Conservation (phyloP, 176 grass and related monocot genomes). For the Panicum miliaceum region DNA sequence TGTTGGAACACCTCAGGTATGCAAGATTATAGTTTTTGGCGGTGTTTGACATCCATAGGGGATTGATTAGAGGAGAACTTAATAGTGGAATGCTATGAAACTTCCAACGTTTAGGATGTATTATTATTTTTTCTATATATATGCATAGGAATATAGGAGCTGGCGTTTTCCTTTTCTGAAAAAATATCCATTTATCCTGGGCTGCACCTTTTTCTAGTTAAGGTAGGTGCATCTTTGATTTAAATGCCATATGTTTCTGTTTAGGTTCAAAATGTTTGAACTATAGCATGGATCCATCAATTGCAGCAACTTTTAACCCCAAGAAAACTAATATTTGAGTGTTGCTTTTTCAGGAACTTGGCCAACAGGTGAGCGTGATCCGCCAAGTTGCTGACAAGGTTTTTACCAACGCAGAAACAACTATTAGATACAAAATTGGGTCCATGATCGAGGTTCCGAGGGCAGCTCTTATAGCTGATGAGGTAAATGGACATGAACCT, state of each 20-base stretch:
- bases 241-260: background rate
- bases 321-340: constrained; percentile 37
- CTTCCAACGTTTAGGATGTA: background rate
- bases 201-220: background rate
- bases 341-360: constrained; percentile 68
- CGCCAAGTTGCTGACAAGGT: constrained; percentile 63
- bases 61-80: background rate
- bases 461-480: constrained; percentile 85
- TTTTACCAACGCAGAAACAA: constrained; percentile 57
- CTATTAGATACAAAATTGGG: constrained; percentile 81
- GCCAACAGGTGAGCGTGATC: constrained; percentile 76
- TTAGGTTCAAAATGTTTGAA: background rate
- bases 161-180: background rate
- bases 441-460: constrained; percentile 97
- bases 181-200: background rate
- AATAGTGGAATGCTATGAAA: background rate
- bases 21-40: background rate
- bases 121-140: background rate
- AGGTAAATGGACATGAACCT: constrained; percentile 51
- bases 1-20: constrained; percentile 82
- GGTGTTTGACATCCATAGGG: background rate
- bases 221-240: background rate
- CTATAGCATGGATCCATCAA: background rate
- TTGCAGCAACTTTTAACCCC: background rate
- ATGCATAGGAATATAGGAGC: background rate